Evolutionary conservation across 345 rosid genomes (phyloP), one percentile per base, ranked within the genome.

Genomic region (Crucihimalaya himalaica): DNA sequence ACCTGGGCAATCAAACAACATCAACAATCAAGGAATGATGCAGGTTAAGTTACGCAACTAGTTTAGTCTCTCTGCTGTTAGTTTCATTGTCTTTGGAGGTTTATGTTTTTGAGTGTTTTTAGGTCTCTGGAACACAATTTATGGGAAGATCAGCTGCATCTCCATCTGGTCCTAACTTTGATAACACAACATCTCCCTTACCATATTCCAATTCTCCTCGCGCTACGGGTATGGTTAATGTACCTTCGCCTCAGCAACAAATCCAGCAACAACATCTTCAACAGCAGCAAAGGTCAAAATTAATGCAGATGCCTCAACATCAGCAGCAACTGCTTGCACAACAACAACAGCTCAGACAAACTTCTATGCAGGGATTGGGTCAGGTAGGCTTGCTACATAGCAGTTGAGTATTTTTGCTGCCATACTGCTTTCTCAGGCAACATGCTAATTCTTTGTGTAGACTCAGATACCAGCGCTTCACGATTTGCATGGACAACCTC

Each of bases 151-250:
- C 99, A 47, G 91, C 89, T 72, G 99, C 97, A 78, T 92, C 97
- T 75, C 96, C 98, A 78, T 85, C 89, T 63, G 80, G 79, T 76
- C 75, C 77, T 54, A 82, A 78, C 70, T 91, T 86, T 81, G 95
- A 88, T 51, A 86, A 83, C 83, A 83, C 92, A 55, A 82, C 89
- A 75, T 95, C 99, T 65, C 99, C 99, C 4, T 76, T 95, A 63
- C 89, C 78, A 61, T 92, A 92, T 83, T 86, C 96, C 63, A 92
- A 90, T 80, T 95, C 99, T 70, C 99, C 97, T 70, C 87, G 91
- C 75, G 90, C 97, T 39, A 84, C 88, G 61, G 69, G 92, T 35
- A 86, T 95, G 83, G 87, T 87, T 85, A 95, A 87, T 64, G 81
- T 84, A 13, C 91, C 96, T 53, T 95, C 97, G 69, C 97, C 99